phyloP scores from a whole-genome alignment of 2,329 filamentous ascomycete species.

The Metarhizium brunneum region DNA sequence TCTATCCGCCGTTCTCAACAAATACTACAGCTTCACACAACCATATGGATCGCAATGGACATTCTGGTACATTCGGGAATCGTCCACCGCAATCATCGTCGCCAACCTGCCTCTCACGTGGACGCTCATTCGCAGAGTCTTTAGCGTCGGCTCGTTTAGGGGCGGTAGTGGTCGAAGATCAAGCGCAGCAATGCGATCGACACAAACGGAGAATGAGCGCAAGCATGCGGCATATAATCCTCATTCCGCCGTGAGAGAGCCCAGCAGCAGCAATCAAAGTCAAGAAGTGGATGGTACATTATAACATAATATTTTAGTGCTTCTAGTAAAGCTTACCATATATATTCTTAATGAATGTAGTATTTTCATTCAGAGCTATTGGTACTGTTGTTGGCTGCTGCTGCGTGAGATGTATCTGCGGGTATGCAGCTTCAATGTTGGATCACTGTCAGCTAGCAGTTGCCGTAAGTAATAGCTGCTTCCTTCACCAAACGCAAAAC shows the following conservation, averaged over 20 bases:
- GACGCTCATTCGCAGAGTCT: conserved; percentile 28
- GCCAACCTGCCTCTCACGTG: conserved; percentile 33
- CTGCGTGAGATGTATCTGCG: too few species aligned
- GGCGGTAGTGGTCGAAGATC: not conserved
- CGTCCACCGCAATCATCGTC: conserved; percentile 32
- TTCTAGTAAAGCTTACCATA: not conserved
- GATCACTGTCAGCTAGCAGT: too few species aligned
- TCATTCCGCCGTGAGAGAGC: not conserved
- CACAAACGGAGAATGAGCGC: not conserved
- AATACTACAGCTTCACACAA: conserved; percentile 30
- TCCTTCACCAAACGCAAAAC: too few species aligned
- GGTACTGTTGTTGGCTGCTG: too few species aligned
- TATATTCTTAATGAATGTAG: not conserved
- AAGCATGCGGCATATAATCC: not conserved
- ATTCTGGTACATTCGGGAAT: conserved; percentile 36
- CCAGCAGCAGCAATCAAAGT: not conserved
- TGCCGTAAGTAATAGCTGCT: too few species aligned
- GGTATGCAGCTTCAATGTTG: too few species aligned
- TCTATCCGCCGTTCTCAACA: conserved; percentile 37
- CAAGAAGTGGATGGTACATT: not conserved
- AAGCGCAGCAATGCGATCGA: not conserved
- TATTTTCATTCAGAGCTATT: not conserved
- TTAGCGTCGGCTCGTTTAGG: conserved; percentile 19
- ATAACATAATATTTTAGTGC: not conserved
- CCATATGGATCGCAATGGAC: conserved; percentile 29